phyloP scores from a whole-genome alignment of 2,329 filamentous ascomycete species.

The Colletotrichum incanum region DNA sequence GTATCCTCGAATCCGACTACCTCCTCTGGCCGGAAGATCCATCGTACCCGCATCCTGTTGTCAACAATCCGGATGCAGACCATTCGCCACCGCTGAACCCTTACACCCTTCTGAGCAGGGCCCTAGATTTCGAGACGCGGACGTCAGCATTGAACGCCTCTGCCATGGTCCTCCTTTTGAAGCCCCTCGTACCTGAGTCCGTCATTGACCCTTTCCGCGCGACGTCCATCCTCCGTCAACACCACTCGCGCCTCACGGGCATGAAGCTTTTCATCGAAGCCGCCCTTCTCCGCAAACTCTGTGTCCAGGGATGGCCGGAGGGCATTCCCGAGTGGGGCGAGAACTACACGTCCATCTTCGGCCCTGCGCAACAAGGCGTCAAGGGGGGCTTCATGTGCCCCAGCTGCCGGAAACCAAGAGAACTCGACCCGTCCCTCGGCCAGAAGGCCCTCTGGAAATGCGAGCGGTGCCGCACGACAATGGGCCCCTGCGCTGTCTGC shows the following conservation, averaged over 20 bases:
- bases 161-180: conserved; percentile 73
- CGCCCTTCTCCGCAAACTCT: conserved; percentile 73
- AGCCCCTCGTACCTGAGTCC: conserved; percentile 68
- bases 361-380: conserved; percentile 68
- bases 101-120: conserved; percentile 66
- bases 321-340: conserved; percentile 68
- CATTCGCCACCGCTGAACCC: conserved; percentile 66
- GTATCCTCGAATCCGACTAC: conserved; percentile 71
- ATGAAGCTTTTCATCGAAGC: conserved; percentile 75
- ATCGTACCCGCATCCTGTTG: conserved; percentile 65
- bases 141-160: conserved; percentile 73
- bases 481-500: conserved; percentile 74
- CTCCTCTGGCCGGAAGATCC: conserved; percentile 72
- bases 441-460: conserved; percentile 70
- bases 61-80: conserved; percentile 27
- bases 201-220: conserved; percentile 72
- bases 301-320: conserved; percentile 70
- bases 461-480: conserved; percentile 67
- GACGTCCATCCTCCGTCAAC: conserved; percentile 70
- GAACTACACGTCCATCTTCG: conserved; percentile 69
- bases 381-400: conserved; percentile 70
- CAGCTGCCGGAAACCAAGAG: conserved; percentile 70
- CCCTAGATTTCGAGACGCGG: conserved; percentile 70
- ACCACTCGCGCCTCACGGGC: conserved; percentile 72
- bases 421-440: conserved; percentile 63